Evolutionary conservation across 23 red algal species (phyloP).

Genomic region (Gracilaria domingensis): DNA sequence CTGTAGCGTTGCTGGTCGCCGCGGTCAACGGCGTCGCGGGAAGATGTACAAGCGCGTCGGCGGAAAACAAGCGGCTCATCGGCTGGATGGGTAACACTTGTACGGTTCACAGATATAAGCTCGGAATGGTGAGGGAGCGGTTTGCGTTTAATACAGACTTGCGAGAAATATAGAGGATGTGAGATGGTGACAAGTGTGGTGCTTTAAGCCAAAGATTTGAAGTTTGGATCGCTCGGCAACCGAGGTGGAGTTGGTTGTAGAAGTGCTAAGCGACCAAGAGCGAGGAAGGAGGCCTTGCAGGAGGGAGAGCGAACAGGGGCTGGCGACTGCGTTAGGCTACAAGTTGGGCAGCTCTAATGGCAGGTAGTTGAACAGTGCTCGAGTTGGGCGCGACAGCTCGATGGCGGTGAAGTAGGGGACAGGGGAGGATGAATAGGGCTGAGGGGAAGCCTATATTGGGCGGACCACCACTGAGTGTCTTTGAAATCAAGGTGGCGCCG

Average conservation of each 20-base stretch:
- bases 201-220: constrained; percentile 19
- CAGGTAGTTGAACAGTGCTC: neutral
- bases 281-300: constrained; percentile 1
- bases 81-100: neutral
- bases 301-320: neutral
- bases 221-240: constrained; percentile 15
- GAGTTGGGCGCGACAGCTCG: neutral
- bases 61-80: constrained; percentile 24
- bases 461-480: constrained; percentile 19
- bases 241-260: neutral
- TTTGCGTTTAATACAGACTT: constrained; percentile 9
- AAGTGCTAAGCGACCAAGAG: neutral
- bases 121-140: neutral
- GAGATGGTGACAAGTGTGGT: constrained; percentile 6
- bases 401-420: neutral
- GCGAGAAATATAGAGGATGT: neutral
- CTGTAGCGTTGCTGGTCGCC: too few relatives aligned
- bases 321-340: neutral
- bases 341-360: neutral
- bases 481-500: neutral
- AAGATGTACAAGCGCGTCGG: neutral
- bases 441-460: constrained; percentile 23
- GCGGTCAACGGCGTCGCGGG: neutral
- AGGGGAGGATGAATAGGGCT: neutral
- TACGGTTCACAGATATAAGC: neutral